Conservation (phyloP, 495 filamentous ascomycete species). For the Aspergillus olivimuriae region DNA sequence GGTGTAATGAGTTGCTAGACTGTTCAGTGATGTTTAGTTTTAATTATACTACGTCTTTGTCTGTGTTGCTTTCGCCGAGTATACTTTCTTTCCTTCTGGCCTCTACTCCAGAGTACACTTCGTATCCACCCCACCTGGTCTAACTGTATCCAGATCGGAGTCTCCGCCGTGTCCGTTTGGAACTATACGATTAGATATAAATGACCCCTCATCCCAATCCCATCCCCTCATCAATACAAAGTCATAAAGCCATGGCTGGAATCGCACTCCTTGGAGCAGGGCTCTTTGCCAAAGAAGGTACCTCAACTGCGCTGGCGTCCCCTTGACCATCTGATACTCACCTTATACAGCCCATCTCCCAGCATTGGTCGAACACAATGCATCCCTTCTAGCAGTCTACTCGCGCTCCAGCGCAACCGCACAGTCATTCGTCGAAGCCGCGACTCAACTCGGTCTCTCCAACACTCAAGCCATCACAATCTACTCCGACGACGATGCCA, state of each 20-base stretch:
- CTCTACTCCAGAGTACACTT: neutral
- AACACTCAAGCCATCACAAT: conserved; percentile 6
- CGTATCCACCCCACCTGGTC: neutral
- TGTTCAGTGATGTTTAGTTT: neutral
- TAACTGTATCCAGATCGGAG: neutral
- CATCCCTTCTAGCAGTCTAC: conserved; percentile 22
- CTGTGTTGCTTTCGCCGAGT: neutral
- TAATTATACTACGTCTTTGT: neutral
- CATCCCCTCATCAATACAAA: neutral
- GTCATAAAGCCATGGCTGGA: conserved; percentile 1
- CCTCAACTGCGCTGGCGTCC: neutral
- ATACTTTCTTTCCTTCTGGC: neutral
- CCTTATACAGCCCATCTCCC: conserved; percentile 19
- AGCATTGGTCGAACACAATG: conserved; percentile 7
- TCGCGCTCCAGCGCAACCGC: conserved; percentile 17
- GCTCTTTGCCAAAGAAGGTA: conserved; percentile 7
- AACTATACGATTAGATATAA: neutral
- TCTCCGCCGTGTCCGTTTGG: neutral
- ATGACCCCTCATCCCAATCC: neutral
- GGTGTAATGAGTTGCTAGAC: neutral
- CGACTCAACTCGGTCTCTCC: conserved; percentile 3
- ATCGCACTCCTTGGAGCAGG: conserved; percentile 10
- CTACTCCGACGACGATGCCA: conserved; percentile 11
- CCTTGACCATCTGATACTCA: no score
- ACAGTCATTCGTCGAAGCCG: conserved; percentile 1